Conservation (phyloP, 2,329 filamentous ascomycete species). For the Aspergillus sp. region DNA sequence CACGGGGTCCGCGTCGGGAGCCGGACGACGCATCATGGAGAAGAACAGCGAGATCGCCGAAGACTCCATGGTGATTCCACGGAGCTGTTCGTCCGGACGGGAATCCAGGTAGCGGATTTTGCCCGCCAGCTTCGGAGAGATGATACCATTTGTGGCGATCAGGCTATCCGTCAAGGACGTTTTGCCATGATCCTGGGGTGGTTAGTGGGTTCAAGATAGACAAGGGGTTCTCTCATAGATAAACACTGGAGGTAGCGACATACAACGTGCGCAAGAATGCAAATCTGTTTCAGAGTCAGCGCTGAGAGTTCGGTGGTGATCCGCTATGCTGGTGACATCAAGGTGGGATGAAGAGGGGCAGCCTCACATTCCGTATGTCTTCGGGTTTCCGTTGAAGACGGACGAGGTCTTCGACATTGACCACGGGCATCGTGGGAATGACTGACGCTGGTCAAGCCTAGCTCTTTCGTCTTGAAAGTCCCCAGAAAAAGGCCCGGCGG, state of each 20-base stretch:
- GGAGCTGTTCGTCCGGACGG: slow-evolving; percentile 88
- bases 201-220: not conserved
- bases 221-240: not conserved
- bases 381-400: slow-evolving; percentile 83
- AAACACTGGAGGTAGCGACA: slow-evolving; percentile 32
- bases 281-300: slow-evolving; percentile 64
- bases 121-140: slow-evolving; percentile 93
- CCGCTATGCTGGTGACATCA: slow-evolving; percentile 15
- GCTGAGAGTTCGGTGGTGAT: slow-evolving; percentile 14
- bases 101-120: slow-evolving; percentile 98
- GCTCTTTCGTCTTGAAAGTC: slow-evolving; percentile 5
- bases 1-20: slow-evolving; percentile 66
- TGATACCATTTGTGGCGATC: slow-evolving; percentile 98
- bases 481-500: slow-evolving; percentile 8
- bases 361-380: slow-evolving; percentile 84
- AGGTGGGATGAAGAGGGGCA: slow-evolving; percentile 30
- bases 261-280: slow-evolving; percentile 89
- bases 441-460: slow-evolving; percentile 13
- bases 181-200: slow-evolving; percentile 83
- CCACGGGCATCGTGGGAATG: slow-evolving; percentile 75
- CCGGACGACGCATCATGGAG: slow-evolving; percentile 75
- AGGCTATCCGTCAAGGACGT: slow-evolving; percentile 95
- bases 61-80: slow-evolving; percentile 99
- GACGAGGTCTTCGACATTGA: slow-evolving; percentile 85
- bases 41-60: slow-evolving; percentile 97